These are phyloP conservation scores for Achlya hypogyna DNA, from an alignment of 352 stramenopile species.

Conservation along the genomic window DNA sequence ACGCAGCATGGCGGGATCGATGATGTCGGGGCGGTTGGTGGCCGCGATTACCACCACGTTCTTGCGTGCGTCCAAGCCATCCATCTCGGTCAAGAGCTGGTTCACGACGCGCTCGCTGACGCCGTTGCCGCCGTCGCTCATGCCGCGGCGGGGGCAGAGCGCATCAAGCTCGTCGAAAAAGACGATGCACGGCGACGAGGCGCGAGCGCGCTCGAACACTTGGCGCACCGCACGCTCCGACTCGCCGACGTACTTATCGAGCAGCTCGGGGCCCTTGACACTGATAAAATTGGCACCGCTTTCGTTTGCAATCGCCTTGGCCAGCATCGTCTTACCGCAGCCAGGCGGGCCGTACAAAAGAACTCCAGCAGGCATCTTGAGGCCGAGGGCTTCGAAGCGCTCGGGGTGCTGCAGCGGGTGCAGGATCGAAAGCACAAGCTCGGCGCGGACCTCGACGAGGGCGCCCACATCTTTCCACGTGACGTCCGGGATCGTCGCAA, in stretches of 20 bases:
- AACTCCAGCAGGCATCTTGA: conserved; percentile 95
- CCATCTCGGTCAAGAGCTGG: conserved; percentile 99
- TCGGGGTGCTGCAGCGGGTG: conserved; percentile 96
- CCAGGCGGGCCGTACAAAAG: conserved; percentile 96
- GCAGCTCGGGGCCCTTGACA: conserved; percentile 97
- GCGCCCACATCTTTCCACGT: conserved; percentile 97
- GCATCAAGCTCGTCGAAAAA: conserved; percentile 99
- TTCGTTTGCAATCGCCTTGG: conserved; percentile 98
- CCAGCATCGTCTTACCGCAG: conserved; percentile 98
- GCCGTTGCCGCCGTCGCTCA: conserved; percentile 62
- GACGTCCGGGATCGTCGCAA: conserved; percentile 97
- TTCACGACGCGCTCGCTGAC: conserved; percentile 95
- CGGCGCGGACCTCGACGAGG: conserved; percentile 86
- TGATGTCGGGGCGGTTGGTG: conserved; percentile 96
- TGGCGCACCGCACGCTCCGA: conserved; percentile 92
- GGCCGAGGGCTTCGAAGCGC: conserved; percentile 89
- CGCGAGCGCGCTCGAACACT: conserved; percentile 96
- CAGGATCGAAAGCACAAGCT: conserved; percentile 94
- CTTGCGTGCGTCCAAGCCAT: conserved; percentile 92
- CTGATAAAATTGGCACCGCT: conserved; percentile 98
- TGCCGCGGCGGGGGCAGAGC: conserved; percentile 86
- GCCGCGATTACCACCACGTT: conserved; percentile 96
- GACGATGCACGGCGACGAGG: conserved; percentile 97
- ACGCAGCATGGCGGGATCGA: conserved; percentile 98
- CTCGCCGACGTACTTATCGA: conserved; percentile 99